These are phyloP conservation scores for Conoideocrella luteorostrata DNA, from an alignment of 2,329 filamentous ascomycete species.

Conservation along the genomic window DNA sequence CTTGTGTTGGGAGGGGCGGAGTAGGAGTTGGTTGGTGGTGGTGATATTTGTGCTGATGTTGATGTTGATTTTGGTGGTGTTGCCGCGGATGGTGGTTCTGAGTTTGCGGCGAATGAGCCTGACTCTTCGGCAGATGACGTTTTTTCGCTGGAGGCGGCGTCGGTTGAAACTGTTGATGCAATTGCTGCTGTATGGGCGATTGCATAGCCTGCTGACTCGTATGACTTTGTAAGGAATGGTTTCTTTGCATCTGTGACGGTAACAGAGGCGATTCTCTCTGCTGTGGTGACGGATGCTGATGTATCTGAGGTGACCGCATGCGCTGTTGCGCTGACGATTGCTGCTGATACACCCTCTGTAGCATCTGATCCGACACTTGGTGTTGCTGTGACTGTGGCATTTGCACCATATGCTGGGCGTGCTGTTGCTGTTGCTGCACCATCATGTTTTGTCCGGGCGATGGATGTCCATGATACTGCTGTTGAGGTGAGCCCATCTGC, in stretches of 20 bases:
- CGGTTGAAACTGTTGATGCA: constrained; percentile 19
- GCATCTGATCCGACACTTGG: constrained; percentile 6
- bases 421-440: constrained; percentile 7
- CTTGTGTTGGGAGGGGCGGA: constrained; percentile 9
- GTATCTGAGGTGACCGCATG: constrained; percentile 12
- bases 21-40: constrained; percentile 4
- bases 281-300: constrained; percentile 15
- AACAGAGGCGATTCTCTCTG: constrained; percentile 7
- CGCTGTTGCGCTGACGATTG: constrained; percentile 13
- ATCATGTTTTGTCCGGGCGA: constrained; percentile 7
- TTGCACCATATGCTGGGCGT: constrained; percentile 6
- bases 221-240: constrained; percentile 11
- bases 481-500: constrained; percentile 12
- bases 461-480: constrained; percentile 6
- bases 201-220: constrained; percentile 9
- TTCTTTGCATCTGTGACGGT: constrained; percentile 12
- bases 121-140: constrained; percentile 12
- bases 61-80: constrained; percentile 8
- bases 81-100: too few species aligned
- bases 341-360: constrained; percentile 12
- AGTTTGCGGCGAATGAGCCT: constrained; percentile 19
- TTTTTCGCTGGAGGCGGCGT: constrained; percentile 6
- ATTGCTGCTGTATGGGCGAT: constrained; percentile 18
- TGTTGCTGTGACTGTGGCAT: constrained; percentile 12
- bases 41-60: constrained; percentile 2